phyloP scores from a whole-genome alignment of 1,284 basidiomycete species.

The Lignosus rhinocerotis region DNA sequence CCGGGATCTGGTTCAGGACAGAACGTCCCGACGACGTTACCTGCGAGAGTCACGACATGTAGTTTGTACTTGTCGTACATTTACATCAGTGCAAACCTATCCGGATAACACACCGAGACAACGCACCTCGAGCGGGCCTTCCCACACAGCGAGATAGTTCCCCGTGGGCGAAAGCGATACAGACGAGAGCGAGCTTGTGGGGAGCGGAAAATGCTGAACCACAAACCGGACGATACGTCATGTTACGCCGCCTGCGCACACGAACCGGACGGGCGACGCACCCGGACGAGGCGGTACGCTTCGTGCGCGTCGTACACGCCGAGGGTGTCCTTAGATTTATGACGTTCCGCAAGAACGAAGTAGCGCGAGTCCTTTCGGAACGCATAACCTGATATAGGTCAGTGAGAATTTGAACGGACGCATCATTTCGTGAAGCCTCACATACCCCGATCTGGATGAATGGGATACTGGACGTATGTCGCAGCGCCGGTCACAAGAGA shows the following conservation, averaged over 20 bases:
- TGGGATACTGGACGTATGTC: conserved; percentile 77
- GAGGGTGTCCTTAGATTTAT: conserved; percentile 82
- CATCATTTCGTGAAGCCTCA: background rate
- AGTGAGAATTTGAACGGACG: background rate
- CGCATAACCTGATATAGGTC: conserved; percentile 56
- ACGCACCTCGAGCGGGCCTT: conserved; percentile 74
- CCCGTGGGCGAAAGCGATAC: conserved; percentile 83
- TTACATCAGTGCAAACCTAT: background rate
- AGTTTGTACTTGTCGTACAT: conserved; percentile 75
- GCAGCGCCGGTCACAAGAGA: conserved; percentile 69
- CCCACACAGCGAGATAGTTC: conserved; percentile 81
- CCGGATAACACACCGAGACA: background rate
- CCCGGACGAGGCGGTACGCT: conserved; percentile 72
- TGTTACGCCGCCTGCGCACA: background rate
- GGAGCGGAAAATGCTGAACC: conserved; percentile 78
- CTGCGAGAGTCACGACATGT: conserved; percentile 72
- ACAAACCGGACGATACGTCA: background rate
- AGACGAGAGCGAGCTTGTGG: conserved; percentile 73
- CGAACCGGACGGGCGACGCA: conserved; percentile 39
- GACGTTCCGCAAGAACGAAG: conserved; percentile 80
- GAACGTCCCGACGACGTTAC: conserved; percentile 70
- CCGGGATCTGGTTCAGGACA: conserved; percentile 73
- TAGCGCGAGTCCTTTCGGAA: conserved; percentile 81
- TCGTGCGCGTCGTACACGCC: conserved; percentile 79
- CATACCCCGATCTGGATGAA: conserved; percentile 74